Percentiles rank a stretch among this genome's conserved stretches.
phyloP scores from a whole-genome alignment of 257 asterid genomes.

The Prunella vulgaris region DNA sequence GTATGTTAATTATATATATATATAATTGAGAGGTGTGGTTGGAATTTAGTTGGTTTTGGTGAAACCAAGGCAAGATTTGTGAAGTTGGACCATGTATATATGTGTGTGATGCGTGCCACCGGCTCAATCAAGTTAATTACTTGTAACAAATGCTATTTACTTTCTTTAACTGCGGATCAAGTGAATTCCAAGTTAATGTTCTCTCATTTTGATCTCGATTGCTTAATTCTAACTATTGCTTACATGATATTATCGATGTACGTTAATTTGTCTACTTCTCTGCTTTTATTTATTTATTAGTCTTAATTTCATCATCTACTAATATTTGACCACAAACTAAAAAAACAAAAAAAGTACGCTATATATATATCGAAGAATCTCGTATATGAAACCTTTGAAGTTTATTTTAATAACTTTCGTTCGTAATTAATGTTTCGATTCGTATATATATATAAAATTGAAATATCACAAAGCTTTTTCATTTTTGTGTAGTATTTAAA shows the following conservation, averaged over 20 bases:
- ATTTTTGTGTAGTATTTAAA: too few relatives aligned
- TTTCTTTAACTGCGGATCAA: constrained; percentile 45
- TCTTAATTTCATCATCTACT: too few relatives aligned
- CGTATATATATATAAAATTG: too few relatives aligned
- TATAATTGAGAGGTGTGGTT: too few relatives aligned
- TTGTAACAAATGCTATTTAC: constrained; percentile 24
- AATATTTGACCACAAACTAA: too few relatives aligned
- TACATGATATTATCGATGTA: constrained; percentile 25
- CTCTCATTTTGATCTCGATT: constrained; percentile 32
- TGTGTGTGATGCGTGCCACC: constrained; percentile 22
- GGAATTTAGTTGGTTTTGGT: constrained; percentile 13
- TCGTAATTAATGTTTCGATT: too few relatives aligned
- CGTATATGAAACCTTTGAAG: too few relatives aligned
- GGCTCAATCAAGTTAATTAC: constrained; percentile 9
- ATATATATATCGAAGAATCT: too few relatives aligned
- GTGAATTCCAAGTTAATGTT: constrained; percentile 50
- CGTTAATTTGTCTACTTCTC: constrained; percentile 23
- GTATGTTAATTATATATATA: too few relatives aligned
- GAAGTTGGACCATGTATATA: constrained; percentile 26
- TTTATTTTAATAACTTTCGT: too few relatives aligned
- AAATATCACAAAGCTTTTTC: too few relatives aligned
- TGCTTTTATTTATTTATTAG: not conserved
- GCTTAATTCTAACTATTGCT: constrained; percentile 29
- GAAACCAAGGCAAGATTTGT: constrained; percentile 31
- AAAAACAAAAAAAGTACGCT: too few relatives aligned